phyloP scores from a whole-genome alignment of 164 flowering plant genomes.

The Cinnamomum chago region DNA sequence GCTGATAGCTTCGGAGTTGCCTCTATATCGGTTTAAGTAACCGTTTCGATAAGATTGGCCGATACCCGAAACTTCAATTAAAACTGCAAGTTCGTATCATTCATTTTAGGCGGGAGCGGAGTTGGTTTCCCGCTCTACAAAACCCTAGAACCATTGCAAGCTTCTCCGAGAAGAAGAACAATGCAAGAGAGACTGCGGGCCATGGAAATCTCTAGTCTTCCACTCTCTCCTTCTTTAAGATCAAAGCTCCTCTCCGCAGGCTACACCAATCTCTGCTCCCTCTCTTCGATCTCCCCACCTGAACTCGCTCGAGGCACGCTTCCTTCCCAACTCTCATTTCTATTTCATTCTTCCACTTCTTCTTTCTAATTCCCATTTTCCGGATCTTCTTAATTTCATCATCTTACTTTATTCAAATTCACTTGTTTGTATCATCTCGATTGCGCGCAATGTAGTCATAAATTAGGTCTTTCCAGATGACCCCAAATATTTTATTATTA shows the following conservation, averaged over 20 bases:
- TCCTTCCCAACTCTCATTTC: background rate
- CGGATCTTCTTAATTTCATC: no score
- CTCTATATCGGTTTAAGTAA: no score
- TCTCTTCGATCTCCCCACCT: slow-evolving; percentile 47
- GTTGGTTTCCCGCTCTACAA: background rate
- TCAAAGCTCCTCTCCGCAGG: slow-evolving; percentile 68
- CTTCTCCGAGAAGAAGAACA: background rate
- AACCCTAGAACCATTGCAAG: background rate
- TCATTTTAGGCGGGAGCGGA: no score
- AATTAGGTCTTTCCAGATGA: no score
- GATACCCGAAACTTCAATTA: no score
- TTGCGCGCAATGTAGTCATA: no score
- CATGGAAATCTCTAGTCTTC: slow-evolving; percentile 58
- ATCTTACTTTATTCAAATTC: no score
- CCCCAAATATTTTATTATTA: no score
- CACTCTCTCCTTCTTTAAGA: slow-evolving; percentile 57
- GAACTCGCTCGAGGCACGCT: slow-evolving; percentile 54
- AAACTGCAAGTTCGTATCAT: no score
- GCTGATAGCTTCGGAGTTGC: no score
- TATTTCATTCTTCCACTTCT: background rate
- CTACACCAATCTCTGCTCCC: slow-evolving; percentile 52
- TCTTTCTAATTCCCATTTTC: background rate
- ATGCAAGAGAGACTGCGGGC: background rate
- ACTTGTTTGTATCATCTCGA: no score
- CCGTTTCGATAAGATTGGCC: no score